These are phyloP conservation scores for Pseudogymnoascus sp. DNA, from an alignment of 2,329 filamentous ascomycete genomes.

Conservation along the genomic window DNA sequence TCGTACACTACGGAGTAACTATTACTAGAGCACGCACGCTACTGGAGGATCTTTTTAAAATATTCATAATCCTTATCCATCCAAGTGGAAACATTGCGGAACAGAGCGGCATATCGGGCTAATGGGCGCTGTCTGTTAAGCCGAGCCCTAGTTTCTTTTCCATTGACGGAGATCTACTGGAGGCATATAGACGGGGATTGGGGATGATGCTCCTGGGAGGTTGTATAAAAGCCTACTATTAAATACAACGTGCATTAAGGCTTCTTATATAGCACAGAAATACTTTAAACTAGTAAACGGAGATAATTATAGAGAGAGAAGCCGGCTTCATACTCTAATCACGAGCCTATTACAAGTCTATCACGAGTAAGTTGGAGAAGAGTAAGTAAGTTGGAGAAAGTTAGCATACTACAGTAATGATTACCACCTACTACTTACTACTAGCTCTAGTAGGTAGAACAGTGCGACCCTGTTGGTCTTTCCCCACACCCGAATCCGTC, in stretches of 20 bases:
- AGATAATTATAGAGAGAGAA: neutral
- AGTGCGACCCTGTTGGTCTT: neutral
- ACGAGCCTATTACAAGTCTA: neutral
- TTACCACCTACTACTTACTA: no score
- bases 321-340: neutral
- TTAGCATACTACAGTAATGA: no score
- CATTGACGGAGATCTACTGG: neutral
- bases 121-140: neutral
- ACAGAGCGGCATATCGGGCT: neutral
- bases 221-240: neutral
- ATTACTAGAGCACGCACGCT: no score
- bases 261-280: neutral
- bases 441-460: no score
- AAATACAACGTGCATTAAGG: neutral
- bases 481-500: neutral
- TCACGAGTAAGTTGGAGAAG: neutral
- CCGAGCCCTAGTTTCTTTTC: neutral
- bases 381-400: no score
- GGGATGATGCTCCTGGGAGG: no score
- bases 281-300: neutral
- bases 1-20: no score
- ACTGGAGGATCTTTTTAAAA: neutral
- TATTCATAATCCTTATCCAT: neutral
- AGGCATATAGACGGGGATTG: neutral
- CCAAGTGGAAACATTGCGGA: neutral